Conservation (phyloP, 1,284 basidiomycete species). For the Xerocomus nothofagi region DNA sequence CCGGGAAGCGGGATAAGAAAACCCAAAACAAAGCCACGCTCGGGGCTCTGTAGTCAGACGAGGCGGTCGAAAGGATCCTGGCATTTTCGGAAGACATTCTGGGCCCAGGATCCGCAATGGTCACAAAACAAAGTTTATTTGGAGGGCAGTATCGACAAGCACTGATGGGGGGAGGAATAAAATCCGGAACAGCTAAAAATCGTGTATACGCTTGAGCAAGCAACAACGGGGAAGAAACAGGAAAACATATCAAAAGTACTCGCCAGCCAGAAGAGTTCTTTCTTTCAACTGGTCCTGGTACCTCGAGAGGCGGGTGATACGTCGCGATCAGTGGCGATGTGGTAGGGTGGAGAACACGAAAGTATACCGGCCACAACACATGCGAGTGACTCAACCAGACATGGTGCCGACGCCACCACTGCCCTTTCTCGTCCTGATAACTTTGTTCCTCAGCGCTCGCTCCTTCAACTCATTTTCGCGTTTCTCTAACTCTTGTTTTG, state of each 20-base stretch:
- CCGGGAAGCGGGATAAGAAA: background rate
- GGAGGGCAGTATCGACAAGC: slow-evolving; percentile 22
- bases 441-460: slow-evolving; percentile 75
- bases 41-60: background rate
- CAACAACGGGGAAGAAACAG: background rate
- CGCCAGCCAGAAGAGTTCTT: slow-evolving; percentile 24
- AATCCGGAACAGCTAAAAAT: slow-evolving; percentile 25
- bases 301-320: slow-evolving; percentile 23
- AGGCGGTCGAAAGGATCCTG: background rate
- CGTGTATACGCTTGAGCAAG: slow-evolving; percentile 27
- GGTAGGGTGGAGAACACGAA: slow-evolving; percentile 14
- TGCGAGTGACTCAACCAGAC: slow-evolving; percentile 22
- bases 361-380: slow-evolving; percentile 23
- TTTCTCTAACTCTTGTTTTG: slow-evolving; percentile 49
- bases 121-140: slow-evolving; percentile 24
- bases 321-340: slow-evolving; percentile 24
- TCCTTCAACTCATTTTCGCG: slow-evolving; percentile 77
- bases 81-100: background rate
- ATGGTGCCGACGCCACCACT: slow-evolving; percentile 25
- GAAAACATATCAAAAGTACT: slow-evolving; percentile 23
- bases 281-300: slow-evolving; percentile 26
- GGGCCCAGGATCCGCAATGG: too few relatives aligned
- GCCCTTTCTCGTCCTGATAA: slow-evolving; percentile 66
- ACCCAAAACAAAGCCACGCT: background rate
- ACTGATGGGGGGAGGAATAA: slow-evolving; percentile 11